Percentiles rank a stretch among this genome's conserved stretches.
phyloP scores from a whole-genome alignment of 192 early-diverging fungal species.

The Allomyces javanicus region DNA sequence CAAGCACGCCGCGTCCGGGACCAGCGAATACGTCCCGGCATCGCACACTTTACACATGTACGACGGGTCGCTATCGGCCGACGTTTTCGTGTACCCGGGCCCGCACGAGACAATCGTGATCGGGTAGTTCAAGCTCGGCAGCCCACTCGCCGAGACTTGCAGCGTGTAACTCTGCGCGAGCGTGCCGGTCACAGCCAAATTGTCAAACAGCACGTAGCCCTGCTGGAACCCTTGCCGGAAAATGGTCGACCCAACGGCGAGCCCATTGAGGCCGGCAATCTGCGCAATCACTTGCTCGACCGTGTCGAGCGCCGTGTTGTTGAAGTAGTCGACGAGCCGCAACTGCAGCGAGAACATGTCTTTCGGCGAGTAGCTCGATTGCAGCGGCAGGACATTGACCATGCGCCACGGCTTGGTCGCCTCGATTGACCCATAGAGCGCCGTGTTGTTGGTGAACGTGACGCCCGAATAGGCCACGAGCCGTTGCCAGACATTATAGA shows the following conservation, averaged over 20 bases:
- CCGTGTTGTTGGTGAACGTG: background rate
- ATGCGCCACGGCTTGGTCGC: background rate
- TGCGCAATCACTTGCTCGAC: background rate
- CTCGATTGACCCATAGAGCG: background rate
- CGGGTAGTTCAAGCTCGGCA: background rate
- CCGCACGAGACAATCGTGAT: background rate
- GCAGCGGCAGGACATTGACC: background rate
- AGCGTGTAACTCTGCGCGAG: background rate
- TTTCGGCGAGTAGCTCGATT: background rate
- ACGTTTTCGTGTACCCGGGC: background rate
- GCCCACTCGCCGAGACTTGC: background rate
- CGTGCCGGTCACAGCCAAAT: background rate
- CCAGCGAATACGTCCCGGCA: background rate
- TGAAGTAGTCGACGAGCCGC: background rate
- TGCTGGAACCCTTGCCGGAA: background rate
- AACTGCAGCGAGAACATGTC: background rate
- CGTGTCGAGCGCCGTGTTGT: background rate
- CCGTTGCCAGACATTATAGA: background rate
- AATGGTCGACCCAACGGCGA: background rate
- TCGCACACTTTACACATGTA: background rate
- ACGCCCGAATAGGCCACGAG: background rate
- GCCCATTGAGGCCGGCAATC: background rate
- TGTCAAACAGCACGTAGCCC: background rate
- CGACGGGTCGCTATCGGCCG: background rate
- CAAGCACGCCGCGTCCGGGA: background rate